A percentile compares a stretch with the other conserved stretches of the same genome.
phyloP scores from a whole-genome alignment of 768 basidiomycete genomes.

The Mycena metata region DNA sequence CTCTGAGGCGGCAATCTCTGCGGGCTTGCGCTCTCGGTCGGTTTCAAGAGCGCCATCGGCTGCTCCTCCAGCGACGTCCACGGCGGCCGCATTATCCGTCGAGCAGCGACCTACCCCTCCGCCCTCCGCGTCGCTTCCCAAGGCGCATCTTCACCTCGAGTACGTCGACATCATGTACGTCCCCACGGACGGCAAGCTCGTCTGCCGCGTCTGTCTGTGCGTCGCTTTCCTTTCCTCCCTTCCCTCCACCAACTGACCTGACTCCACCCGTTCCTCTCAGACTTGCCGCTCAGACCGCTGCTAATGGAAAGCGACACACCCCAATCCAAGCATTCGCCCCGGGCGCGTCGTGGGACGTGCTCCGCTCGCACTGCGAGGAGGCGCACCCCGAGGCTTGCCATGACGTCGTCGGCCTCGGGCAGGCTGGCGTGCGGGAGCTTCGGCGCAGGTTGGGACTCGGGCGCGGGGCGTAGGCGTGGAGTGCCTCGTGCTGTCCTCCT shows the following conservation, averaged over 20 bases:
- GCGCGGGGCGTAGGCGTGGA: not conserved
- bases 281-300: slow-evolving; percentile 20
- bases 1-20: not conserved
- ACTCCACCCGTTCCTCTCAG: not conserved
- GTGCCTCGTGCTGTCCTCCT: not conserved
- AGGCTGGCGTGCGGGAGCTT: slow-evolving; percentile 51
- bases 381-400: slow-evolving; percentile 52
- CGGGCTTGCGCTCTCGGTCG: slow-evolving; percentile 2
- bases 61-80: slow-evolving; percentile 1
- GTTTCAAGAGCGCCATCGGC: slow-evolving; percentile 8
- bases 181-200: slow-evolving; percentile 44
- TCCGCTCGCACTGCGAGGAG: slow-evolving; percentile 50
- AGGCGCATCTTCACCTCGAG: slow-evolving; percentile 39
- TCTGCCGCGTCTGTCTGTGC: slow-evolving; percentile 57
- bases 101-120: not conserved
- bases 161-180: slow-evolving; percentile 58
- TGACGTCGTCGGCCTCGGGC: slow-evolving; percentile 51
- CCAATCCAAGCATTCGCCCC: slow-evolving; percentile 45
- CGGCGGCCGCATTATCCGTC: not conserved
- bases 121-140: not conserved
- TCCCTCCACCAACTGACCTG: not conserved
- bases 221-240: slow-evolving; percentile 32
- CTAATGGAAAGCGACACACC: not conserved
- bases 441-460: slow-evolving; percentile 45
- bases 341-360: slow-evolving; percentile 51